Percentiles rank a stretch among this genome's conserved stretches.
phyloP scores from a whole-genome alignment of 805 yeast genomes.

The Metschnikowia amazonensis region DNA sequence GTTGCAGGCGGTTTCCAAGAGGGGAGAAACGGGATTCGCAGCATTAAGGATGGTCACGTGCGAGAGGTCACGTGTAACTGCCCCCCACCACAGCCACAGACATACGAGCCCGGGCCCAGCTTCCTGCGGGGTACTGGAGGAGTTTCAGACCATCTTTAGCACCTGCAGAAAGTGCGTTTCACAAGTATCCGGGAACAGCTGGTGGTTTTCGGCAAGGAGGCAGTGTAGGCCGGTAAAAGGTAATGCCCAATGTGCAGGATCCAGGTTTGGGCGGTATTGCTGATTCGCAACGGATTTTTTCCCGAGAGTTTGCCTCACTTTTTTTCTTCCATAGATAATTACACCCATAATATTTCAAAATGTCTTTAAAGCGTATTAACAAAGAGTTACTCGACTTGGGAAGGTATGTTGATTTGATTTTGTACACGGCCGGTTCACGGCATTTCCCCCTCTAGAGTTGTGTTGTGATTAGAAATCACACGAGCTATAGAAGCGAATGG shows the following conservation, averaged over 20 bases:
- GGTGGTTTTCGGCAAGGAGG: no score
- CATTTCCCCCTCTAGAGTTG: background rate
- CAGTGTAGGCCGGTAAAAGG: no score
- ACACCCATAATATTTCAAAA: conserved; percentile 26
- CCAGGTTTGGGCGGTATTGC: conserved; percentile 13
- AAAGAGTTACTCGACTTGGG: conserved; percentile 95
- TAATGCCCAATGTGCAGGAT: conserved; percentile 16
- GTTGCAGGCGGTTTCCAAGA: background rate
- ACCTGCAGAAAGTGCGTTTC: no score
- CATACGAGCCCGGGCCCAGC: no score
- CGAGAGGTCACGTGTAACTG: no score
- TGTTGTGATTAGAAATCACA: background rate
- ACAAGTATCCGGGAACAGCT: no score
- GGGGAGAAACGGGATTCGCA: background rate
- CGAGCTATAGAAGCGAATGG: background rate
- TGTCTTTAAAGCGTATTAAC: conserved; percentile 94
- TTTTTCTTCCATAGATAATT: conserved; percentile 13
- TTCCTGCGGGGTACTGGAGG: no score
- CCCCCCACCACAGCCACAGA: no score
- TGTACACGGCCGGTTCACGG: background rate
- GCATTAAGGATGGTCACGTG: background rate
- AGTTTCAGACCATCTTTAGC: no score
- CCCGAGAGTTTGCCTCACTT: conserved; percentile 15
- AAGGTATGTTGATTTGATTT: conserved; percentile 54
- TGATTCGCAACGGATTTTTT: conserved; percentile 19